Percentiles rank a stretch among this genome's conserved stretches.
These are phyloP conservation scores for Tolypocladium ophioglossoides DNA, from an alignment of 2,329 filamentous ascomycete species.

Conservation along the genomic window DNA sequence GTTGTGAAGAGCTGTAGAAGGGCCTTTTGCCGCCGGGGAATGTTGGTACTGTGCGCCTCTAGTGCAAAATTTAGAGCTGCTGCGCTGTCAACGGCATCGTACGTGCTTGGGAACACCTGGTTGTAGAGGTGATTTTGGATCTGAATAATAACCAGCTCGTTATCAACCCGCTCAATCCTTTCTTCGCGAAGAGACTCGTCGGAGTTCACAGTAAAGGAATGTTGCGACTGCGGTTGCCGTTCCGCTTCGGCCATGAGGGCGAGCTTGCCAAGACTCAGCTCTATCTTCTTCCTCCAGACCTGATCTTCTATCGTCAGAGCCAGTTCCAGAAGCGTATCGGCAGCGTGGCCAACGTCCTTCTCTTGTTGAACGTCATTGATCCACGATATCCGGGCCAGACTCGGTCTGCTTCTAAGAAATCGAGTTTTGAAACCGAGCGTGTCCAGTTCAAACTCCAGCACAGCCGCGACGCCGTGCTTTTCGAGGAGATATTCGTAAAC, in stretches of 20 bases:
- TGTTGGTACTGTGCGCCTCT: conserved; percentile 49
- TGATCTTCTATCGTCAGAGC: conserved; percentile 65
- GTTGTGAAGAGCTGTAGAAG: conserved; percentile 63
- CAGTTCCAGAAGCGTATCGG: conserved; percentile 57
- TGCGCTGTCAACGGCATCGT: conserved; percentile 65
- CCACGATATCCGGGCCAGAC: conserved; percentile 76
- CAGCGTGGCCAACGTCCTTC: conserved; percentile 63
- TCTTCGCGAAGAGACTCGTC: conserved; percentile 28
- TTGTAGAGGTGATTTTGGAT: conserved; percentile 72
- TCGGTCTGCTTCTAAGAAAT: conserved; percentile 63
- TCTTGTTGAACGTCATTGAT: conserved; percentile 83
- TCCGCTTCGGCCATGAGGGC: conserved; percentile 55
- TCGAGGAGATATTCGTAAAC: conserved; percentile 72
- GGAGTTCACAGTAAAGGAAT: conserved; percentile 26
- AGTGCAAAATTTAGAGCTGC: conserved; percentile 69
- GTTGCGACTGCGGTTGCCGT: conserved; percentile 9
- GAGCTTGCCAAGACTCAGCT: conserved; percentile 82
- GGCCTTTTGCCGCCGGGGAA: conserved; percentile 50
- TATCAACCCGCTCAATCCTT: conserved; percentile 44
- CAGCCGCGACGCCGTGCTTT: conserved; percentile 50
- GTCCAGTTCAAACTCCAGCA: conserved; percentile 64
- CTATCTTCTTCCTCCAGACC: conserved; percentile 87
- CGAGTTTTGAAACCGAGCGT: conserved; percentile 60
- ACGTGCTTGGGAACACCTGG: conserved; percentile 58
- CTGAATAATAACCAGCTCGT: conserved; percentile 55